Evolutionary conservation across 1,284 basidiomycete genomes (phyloP), one percentile per base, ranked within the genome.

Genomic region (Tilletia indica): DNA sequence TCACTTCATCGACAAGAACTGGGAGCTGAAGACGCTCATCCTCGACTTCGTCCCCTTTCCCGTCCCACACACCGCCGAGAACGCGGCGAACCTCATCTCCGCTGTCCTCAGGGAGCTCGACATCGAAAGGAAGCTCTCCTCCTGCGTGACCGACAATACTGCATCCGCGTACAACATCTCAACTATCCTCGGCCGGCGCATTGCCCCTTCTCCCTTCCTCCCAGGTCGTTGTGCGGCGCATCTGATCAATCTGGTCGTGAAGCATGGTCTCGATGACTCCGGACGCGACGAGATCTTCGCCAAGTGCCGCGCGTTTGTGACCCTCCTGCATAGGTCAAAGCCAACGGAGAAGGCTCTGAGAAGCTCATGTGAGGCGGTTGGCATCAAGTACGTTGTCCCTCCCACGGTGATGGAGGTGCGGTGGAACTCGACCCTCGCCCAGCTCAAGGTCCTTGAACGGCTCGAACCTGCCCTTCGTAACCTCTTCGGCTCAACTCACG

Each of bases 221-320:
- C 21, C 21, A 4, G 56, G 56, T 31, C 11, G 56, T 4, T 31
- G 56, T 31, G 56, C 56, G 4, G 21, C 56, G 21, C 56, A 58
- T 31, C 56, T 58, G 11, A 58, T 58, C 56, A 58, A 58, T 31
- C 56, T 58, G 11, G 56, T 58, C 5, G 56, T 58, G 21, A 58
- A 58, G 21, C 14, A 58, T 31, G 56, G 56, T 2, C 56, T 58
- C n/a, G 34, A 11, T 34, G 34, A 58, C 21, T 19, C 56, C 2
- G 56, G 34, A 9, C 12, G 56, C 19, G 56, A 21, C 21, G 25
- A 25, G 21, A 58, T 58, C 21, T n/a, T 58, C 3, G 14, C 11
- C 2, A 9, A 19, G 2, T 58, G 56, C 25, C 21, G 21, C 21
- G 12, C 56, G 12, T 31, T n/a, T 25, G 56, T 58, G n/a, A 58